phyloP scores from a whole-genome alignment of 331 rosid genomes.

The Pyrus hybrid region DNA sequence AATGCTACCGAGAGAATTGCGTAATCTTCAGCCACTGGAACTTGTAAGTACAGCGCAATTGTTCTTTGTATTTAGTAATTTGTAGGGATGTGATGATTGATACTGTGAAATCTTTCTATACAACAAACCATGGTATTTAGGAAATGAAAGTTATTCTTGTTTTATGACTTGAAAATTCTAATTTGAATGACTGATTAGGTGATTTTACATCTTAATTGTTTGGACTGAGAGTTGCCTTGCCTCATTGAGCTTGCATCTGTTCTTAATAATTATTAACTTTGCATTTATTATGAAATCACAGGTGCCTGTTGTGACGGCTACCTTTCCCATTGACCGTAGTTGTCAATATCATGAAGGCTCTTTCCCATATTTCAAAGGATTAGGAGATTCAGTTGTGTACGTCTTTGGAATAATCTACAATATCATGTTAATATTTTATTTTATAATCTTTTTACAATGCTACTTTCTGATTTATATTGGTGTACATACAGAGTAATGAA shows the following conservation, averaged over 20 bases:
- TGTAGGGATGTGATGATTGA: background rate
- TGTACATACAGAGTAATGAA: constrained; percentile 70
- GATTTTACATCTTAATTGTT: background rate
- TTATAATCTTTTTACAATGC: background rate
- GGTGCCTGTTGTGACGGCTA: constrained; percentile 98
- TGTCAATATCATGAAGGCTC: constrained; percentile 79
- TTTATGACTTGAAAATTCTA: background rate
- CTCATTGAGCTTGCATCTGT: background rate
- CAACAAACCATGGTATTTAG: background rate
- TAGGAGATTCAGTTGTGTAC: constrained; percentile 67
- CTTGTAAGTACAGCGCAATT: constrained; percentile 47
- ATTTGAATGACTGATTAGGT: background rate
- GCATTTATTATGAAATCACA: constrained; percentile 26
- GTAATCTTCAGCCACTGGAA: constrained; percentile 62
- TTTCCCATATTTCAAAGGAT: constrained; percentile 85
- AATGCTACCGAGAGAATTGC: constrained; percentile 79
- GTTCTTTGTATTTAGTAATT: background rate
- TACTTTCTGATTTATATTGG: constrained; percentile 10
- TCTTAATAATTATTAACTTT: background rate
- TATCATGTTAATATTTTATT: background rate
- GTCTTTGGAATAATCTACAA: constrained; percentile 15
- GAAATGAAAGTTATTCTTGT: background rate
- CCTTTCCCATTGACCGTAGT: constrained; percentile 63
- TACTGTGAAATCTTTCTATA: background rate
- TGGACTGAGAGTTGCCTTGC: background rate